These are phyloP conservation scores for Krasilnikovozyma curviuscula DNA, from an alignment of 768 basidiomycete genomes.

Conservation along the genomic window DNA sequence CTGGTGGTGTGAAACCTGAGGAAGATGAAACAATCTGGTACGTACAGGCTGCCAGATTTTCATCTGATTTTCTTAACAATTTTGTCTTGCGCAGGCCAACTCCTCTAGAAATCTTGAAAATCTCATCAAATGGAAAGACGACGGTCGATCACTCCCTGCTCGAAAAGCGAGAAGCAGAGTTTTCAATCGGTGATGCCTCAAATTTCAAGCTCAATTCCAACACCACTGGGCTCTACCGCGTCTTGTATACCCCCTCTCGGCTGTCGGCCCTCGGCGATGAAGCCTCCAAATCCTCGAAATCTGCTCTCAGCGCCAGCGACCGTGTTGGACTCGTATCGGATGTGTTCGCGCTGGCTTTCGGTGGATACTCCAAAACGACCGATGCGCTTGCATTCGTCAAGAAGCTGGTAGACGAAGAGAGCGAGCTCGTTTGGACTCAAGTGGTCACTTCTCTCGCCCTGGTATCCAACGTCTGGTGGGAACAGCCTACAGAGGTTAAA, in stretches of 20 bases:
- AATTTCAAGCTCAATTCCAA: conserved; percentile 76
- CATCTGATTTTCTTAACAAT: no score
- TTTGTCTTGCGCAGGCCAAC: no score
- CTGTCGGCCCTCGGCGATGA: conserved; percentile 59
- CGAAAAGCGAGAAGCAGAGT: conserved; percentile 44
- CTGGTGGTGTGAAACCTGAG: conserved; percentile 53
- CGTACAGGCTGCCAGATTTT: not conserved
- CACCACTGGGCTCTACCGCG: conserved; percentile 73
- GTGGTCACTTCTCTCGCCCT: conserved; percentile 44
- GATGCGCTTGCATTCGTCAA: conserved; percentile 55
- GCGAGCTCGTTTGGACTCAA: conserved; percentile 8
- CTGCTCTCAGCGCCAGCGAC: conserved; percentile 60
- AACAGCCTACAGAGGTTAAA: conserved; percentile 39
- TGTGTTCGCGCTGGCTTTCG: conserved; percentile 54
- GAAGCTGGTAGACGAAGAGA: conserved; percentile 45
- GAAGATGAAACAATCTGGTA: conserved; percentile 81
- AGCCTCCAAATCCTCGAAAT: conserved; percentile 45
- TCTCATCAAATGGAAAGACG: no score
- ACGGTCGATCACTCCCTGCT: conserved; percentile 51
- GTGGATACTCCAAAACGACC: conserved; percentile 58
- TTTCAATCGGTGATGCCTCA: conserved; percentile 47
- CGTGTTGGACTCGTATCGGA: conserved; percentile 78
- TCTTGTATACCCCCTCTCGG: conserved; percentile 63
- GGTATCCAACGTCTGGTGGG: conserved; percentile 62
- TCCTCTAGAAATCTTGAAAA: no score